Base-by-base conservation (phyloP, 768 basidiomycete genomes). In the Glaciozyma antarctica region DNA sequence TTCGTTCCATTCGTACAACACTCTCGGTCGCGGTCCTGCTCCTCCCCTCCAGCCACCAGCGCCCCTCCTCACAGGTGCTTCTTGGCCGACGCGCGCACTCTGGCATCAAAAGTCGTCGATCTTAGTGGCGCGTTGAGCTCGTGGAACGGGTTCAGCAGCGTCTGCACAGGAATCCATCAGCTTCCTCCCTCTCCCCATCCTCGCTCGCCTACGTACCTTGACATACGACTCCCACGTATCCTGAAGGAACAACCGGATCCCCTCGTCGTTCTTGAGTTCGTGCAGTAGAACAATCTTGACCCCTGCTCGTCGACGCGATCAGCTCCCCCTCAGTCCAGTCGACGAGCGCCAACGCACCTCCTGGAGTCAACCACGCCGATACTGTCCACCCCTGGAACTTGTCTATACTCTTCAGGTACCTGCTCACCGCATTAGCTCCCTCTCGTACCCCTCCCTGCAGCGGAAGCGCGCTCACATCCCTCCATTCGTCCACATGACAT, bases 301-400 rank as follows among this genome's bases (percentile, higher is more conserved):
- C 76, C 93, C 95, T 98, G 75, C 48, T 21, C 48, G 22, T 10
- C 43, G 4, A 58, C 26, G 62, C 71, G 19, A 13, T 48, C 30
- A 61, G 52, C 19, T 38, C n/a, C 34, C 3, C 24, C 38, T 32
- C 53, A 13, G n/a, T 19, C 12, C 38, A n/a, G 24, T 2, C 0
- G 44, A 24, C 1, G 57, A 47, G 30, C 8, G 26, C n/a, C 41
- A n/a, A 73, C 91, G 80, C 78, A 98, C 94, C 95, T 67, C 88
- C 89, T 1, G 93, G 86, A 0, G 95, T 98, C 24, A 98, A 81
- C 78, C 97, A 98, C 38, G 89, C 91, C 21, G 95, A 98, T 24
- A 98, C 86, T 4, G 85, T 93, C 95, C 95, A 99, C 75, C 98
- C 95, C 74, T 98, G 97, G 78, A 97, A 95, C 79, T 87, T 90